Evolutionary conservation across 176 grass and related monocot species (phyloP).

Genomic region (Chrysopogon serrulatus): DNA sequence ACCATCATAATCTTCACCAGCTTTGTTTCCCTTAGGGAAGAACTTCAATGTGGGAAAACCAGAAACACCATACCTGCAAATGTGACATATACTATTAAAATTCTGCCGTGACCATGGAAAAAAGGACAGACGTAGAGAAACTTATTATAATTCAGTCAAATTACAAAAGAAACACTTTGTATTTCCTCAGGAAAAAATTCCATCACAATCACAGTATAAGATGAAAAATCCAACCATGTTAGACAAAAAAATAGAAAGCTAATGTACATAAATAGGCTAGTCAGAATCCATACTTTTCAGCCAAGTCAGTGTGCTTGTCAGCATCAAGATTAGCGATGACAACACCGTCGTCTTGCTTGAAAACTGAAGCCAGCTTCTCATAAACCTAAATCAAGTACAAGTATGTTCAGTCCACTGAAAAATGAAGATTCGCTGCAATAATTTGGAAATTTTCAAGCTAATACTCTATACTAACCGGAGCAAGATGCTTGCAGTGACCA

Average conservation of each 20-base stretch:
- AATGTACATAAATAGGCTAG: background rate
- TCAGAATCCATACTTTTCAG: conserved; percentile 71
- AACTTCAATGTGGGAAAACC: conserved; percentile 94
- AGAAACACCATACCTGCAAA: conserved; percentile 85
- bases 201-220: background rate
- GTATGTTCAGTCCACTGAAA: conserved; percentile 12
- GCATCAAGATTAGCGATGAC: conserved; percentile 96
- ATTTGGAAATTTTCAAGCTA: conserved; percentile 17
- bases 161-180: background rate
- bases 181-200: background rate
- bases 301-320: conserved; percentile 81
- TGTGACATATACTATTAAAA: conserved; percentile 22
- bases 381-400: conserved; percentile 59
- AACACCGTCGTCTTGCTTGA: conserved; percentile 63
- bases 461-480: conserved; percentile 62
- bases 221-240: background rate
- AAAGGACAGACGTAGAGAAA: background rate
- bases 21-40: conserved; percentile 93
- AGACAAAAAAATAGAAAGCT: background rate
- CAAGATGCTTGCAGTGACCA: conserved; percentile 97
- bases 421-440: background rate
- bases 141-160: background rate
- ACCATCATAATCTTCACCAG: conserved; percentile 91
- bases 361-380: conserved; percentile 80
- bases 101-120: background rate